Evolutionary conservation across 108 stramenopile species (phyloP).

Genomic region (Skeletonema potamos): DNA sequence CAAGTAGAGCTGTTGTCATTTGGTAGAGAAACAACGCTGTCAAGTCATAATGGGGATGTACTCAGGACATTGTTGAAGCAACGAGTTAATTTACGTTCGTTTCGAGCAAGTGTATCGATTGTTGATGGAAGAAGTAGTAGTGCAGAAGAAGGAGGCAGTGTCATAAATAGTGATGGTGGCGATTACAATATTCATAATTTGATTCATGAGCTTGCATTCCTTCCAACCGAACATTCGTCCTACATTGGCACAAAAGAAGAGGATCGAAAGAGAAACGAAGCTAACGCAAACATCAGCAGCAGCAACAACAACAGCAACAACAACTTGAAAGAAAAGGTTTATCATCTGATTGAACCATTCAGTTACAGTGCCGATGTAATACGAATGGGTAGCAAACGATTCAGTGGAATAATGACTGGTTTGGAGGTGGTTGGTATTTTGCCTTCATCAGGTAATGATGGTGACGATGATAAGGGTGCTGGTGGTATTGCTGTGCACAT

Average conservation of each 20-base stretch:
- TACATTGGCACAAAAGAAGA: not conserved
- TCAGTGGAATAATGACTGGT: conserved; percentile 25
- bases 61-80: conserved; percentile 8
- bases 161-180: not conserved
- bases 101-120: conserved; percentile 6
- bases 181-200: not conserved
- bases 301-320: not conserved
- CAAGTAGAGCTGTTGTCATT: conserved; percentile 30
- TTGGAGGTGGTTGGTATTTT: conserved; percentile 24
- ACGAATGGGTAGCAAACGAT: conserved; percentile 22
- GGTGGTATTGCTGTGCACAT: conserved; percentile 28
- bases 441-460: conserved; percentile 4
- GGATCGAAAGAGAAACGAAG: not conserved
- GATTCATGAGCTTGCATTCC: not conserved
- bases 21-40: conserved; percentile 14
- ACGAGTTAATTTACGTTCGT: conserved; percentile 15
- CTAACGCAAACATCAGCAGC: not conserved
- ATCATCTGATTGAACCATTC: conserved; percentile 42
- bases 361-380: conserved; percentile 36
- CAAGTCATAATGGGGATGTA: not conserved
- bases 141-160: not conserved
- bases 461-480: conserved; percentile 1
- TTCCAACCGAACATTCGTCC: not conserved
- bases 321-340: not conserved
- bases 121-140: no score